These are phyloP conservation scores for Aspergillus pseudonomiae DNA, from an alignment of 2,329 filamentous ascomycete species.

Conservation along the genomic window DNA sequence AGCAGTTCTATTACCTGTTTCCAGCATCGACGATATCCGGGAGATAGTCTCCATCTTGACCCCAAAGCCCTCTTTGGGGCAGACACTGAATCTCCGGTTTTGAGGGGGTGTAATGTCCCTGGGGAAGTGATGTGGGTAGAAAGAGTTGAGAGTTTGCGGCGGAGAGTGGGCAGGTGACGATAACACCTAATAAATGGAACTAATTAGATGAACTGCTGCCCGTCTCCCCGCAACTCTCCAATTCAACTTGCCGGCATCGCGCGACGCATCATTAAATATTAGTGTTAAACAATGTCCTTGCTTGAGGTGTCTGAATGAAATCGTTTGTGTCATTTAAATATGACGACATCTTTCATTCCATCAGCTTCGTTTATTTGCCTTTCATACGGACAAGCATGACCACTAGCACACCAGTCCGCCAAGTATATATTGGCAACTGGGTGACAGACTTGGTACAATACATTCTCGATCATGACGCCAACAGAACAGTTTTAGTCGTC, in stretches of 20 bases:
- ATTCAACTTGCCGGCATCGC: background rate
- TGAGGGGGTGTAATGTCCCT: conserved; percentile 3
- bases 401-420: conserved; percentile 23
- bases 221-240: background rate
- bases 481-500: conserved; percentile 70
- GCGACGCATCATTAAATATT: background rate
- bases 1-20: conserved; percentile 70
- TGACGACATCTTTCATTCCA: background rate
- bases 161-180: conserved; percentile 15
- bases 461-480: conserved; percentile 59
- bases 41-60: conserved; percentile 89
- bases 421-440: conserved; percentile 53
- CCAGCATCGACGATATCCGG: conserved; percentile 88
- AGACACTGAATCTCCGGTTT: conserved; percentile 5
- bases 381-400: background rate
- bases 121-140: background rate
- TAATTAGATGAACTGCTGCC: background rate
- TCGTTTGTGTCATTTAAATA: background rate
- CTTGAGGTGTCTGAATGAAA: background rate
- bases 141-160: conserved; percentile 14
- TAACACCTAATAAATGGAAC: background rate
- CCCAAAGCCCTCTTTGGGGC: conserved; percentile 20
- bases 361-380: background rate
- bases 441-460: conserved; percentile 62
- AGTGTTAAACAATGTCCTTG: background rate